phyloP scores from a whole-genome alignment of 331 rosid genomes.

The Pyrus hybrid region DNA sequence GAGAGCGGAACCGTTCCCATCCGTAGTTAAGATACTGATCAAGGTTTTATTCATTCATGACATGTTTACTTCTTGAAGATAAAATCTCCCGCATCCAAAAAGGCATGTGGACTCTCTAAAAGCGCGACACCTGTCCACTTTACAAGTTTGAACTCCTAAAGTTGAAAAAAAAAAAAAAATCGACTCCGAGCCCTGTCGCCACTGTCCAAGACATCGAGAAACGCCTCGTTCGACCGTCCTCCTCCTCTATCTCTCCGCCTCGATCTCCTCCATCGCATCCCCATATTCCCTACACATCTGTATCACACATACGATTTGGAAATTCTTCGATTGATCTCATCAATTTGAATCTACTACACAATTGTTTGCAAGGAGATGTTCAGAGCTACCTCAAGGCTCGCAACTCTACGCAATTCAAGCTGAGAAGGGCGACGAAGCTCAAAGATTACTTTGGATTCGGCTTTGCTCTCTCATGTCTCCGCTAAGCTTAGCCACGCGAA shows the following conservation, averaged over 20 bases:
- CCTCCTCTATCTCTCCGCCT: constrained; percentile 1
- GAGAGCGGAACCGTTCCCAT: no score
- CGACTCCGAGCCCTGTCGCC: constrained; percentile 11
- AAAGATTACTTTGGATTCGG: constrained; percentile 30
- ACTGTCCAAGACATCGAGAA: constrained; percentile 24
- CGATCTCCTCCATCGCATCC: not conserved
- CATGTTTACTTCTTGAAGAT: no score
- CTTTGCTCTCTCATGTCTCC: constrained; percentile 16
- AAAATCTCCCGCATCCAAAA: no score
- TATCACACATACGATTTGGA: not conserved
- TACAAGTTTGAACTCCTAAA: no score
- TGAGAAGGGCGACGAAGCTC: constrained; percentile 1
- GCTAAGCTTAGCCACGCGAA: constrained; percentile 5
- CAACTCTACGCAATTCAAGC: not conserved
- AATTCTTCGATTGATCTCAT: not conserved
- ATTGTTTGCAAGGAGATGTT: not conserved
- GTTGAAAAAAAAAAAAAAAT: not conserved
- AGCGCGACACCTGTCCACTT: no score
- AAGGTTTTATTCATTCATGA: no score
- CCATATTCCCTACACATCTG: not conserved
- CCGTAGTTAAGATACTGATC: no score
- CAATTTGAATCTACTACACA: no score
- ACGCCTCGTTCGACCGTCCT: constrained; percentile 21
- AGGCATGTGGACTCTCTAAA: no score
- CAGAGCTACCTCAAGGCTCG: not conserved